Evolutionary conservation across 768 basidiomycete genomes (phyloP).

Genomic region (Boletellus sp.): DNA sequence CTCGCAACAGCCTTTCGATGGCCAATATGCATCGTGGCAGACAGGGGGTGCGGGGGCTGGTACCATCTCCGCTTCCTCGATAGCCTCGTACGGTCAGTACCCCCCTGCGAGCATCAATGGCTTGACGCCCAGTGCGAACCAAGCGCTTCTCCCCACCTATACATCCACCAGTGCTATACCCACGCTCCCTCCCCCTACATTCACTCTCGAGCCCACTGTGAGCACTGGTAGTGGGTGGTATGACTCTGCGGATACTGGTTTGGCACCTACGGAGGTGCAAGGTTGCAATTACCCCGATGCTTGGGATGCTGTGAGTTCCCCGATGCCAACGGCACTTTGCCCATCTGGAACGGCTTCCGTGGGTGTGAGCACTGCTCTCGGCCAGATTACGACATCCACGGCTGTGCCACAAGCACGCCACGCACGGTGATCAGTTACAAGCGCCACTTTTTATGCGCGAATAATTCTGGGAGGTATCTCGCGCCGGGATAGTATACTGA

Average conservation of each 20-base stretch:
- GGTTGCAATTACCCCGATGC: conserved; percentile 65
- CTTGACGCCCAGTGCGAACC: conserved; percentile 36
- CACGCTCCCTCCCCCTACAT: conserved; percentile 54
- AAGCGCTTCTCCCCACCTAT: conserved; percentile 53
- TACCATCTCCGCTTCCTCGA: conserved; percentile 41
- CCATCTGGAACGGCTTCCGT: conserved; percentile 11
- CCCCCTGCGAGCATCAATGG: conserved; percentile 51
- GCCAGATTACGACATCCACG: neutral
- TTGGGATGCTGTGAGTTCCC: conserved; percentile 54
- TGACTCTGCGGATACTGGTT: conserved; percentile 45
- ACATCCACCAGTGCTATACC: conserved; percentile 56
- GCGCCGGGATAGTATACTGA: neutral
- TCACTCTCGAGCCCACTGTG: conserved; percentile 43
- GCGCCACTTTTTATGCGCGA: neutral
- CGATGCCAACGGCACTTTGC: conserved; percentile 47
- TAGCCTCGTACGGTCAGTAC: conserved; percentile 45
- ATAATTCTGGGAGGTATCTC: neutral
- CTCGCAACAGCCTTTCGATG: conserved; percentile 42
- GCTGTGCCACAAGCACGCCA: conserved; percentile 4
- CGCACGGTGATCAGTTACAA: conserved; percentile 1
- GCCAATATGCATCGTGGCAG: conserved; percentile 58
- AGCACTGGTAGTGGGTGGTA: conserved; percentile 56
- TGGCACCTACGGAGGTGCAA: conserved; percentile 54
- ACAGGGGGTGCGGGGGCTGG: conserved; percentile 61
- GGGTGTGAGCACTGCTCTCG: neutral